A percentile compares a stretch with the other conserved stretches of the same genome.
phyloP scores from a whole-genome alignment of 371 early-diverging fungal genomes.

The Fennellomyces sp. region DNA sequence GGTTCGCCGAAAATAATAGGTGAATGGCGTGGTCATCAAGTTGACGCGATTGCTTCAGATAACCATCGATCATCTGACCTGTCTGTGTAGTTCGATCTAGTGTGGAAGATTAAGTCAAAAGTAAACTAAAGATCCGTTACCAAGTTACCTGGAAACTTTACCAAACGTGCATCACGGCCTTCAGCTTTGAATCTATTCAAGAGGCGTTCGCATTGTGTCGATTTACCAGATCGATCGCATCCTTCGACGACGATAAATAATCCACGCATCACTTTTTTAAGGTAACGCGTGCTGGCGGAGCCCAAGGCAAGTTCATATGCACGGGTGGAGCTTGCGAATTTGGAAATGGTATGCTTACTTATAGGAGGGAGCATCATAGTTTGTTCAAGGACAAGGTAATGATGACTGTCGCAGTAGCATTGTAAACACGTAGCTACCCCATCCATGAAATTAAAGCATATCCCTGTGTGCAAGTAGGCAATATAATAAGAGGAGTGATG shows the following conservation, averaged over 20 bases:
- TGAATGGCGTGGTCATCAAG: constrained; percentile 91
- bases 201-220: constrained; percentile 83
- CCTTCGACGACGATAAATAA: constrained; percentile 97
- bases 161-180: constrained; percentile 51
- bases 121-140: not conserved
- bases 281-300: too few relatives aligned
- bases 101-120: not conserved
- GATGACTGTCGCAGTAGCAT: too few relatives aligned
- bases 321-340: too few relatives aligned
- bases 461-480: too few relatives aligned
- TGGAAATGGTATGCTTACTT: too few relatives aligned
- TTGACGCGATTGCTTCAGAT: constrained; percentile 72
- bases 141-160: constrained; percentile 77
- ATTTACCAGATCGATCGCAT: constrained; percentile 96
- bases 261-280: constrained; percentile 84
- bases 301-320: too few relatives aligned
- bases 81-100: constrained; percentile 89
- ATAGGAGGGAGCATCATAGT: too few relatives aligned
- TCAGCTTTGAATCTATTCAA: constrained; percentile 54
- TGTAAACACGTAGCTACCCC: too few relatives aligned
- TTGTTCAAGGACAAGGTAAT: too few relatives aligned
- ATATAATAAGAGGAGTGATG: too few relatives aligned
- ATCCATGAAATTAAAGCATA: too few relatives aligned
- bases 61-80: constrained; percentile 91
- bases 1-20: constrained; percentile 96